These are phyloP conservation scores for Crassisporium funariophilum DNA, from an alignment of 768 basidiomycete species.

Conservation along the genomic window DNA sequence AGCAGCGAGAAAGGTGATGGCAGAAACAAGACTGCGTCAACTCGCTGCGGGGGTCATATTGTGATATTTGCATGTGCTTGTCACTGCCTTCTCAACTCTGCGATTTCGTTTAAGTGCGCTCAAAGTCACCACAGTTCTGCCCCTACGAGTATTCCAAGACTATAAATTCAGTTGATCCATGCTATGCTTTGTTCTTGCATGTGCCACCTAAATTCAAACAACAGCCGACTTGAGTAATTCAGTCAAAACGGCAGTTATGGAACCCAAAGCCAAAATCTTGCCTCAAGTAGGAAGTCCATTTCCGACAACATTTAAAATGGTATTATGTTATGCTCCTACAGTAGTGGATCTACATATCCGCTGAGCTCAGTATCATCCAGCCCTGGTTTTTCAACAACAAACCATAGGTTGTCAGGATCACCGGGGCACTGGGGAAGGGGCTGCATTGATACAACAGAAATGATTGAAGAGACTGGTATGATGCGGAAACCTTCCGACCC, in stretches of 20 bases:
- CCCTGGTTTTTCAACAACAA: conserved; percentile 30
- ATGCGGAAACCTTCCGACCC: not conserved
- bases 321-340: not conserved
- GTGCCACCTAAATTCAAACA: too few relatives aligned
- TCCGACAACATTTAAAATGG: not conserved
- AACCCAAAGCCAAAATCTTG: not conserved
- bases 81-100: not conserved
- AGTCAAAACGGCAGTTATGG: not conserved
- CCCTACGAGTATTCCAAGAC: too few relatives aligned
- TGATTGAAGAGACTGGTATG: conserved; percentile 8
- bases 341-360: not conserved
- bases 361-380: conserved; percentile 18
- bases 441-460: conserved; percentile 29
- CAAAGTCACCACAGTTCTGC: too few relatives aligned
- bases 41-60: too few relatives aligned
- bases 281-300: not conserved
- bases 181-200: too few relatives aligned
- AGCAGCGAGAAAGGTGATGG: not conserved
- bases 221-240: too few relatives aligned
- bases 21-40: not conserved
- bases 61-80: not conserved
- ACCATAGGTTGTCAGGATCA: conserved; percentile 15
- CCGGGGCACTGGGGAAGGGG: conserved; percentile 14
- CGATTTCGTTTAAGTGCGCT: too few relatives aligned
- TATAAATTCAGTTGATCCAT: too few relatives aligned